Evolutionary conservation across 2,329 filamentous ascomycete species (phyloP), one percentile per base, ranked within the genome.

Genomic region (Fusarium tanahbumbuense): DNA sequence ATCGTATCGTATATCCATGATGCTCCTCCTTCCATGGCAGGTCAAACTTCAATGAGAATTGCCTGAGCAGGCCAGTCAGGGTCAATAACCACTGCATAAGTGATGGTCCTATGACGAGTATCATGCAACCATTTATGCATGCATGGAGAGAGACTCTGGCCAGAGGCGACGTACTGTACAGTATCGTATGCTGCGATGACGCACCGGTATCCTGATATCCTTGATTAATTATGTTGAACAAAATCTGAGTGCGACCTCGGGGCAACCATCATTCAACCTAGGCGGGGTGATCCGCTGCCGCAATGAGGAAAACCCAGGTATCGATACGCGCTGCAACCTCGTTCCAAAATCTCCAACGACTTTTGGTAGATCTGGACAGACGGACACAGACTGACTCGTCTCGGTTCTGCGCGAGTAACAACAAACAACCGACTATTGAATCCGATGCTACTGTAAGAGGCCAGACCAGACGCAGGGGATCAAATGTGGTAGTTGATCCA

Each of bases 401-500:
- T 54, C n/a, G 30, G 25, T 28, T 50, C 55, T 45, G 40, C 42
- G 40, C 22, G 50, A 62, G 57, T 44, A 57, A 52, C 56, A 60
- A 48, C 32, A 56, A 34, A 34, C 49, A 47, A 40, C 30, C 45
- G 34, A 42, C 13, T 44, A 49, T 58, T 47, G 37, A 55, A 52
- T 52, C 60, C 25, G 13, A 54, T 60, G 8, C 46, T 44, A 44
- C 30, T 62, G 53, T 52, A 56, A 48, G 55, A 44, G 47, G 18
- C 34, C 34, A 37, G 34, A 37, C 49, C 58, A 64, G 48, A 70
- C 66, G 69, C 63, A 75, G 64, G 67, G 62, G 49, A 73, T 71
- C 71, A 34, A 66, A 75, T 68, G 53, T 70, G 72, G 73, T 60
- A 72, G 64, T 71, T 70, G 60, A 65, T 60, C 66, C 69, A 74